These are phyloP conservation scores for Eucalyptus pauciflora DNA, from an alignment of 345 rosid species.

Conservation along the genomic window DNA sequence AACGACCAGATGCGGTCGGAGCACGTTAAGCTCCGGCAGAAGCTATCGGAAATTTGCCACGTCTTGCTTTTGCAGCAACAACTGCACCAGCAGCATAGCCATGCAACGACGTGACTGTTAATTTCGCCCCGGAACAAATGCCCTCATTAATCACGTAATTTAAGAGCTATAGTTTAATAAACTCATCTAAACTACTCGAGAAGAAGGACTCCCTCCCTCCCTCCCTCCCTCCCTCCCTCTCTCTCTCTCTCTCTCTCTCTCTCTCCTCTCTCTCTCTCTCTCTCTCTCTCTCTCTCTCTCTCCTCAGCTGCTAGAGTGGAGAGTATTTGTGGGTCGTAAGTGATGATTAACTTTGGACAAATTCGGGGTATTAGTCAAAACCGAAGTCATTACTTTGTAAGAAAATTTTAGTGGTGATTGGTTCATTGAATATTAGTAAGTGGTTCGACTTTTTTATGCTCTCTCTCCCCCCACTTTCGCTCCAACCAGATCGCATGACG, in stretches of 20 bases:
- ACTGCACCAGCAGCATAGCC: slow-evolving; percentile 39
- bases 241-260: neutral
- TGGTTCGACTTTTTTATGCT: neutral
- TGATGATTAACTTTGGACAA: neutral
- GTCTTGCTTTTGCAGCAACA: slow-evolving; percentile 37
- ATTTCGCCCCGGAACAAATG: slow-evolving; percentile 20
- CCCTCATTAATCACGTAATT: slow-evolving; percentile 26
- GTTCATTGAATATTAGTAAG: neutral
- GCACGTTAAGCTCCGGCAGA: slow-evolving; percentile 32
- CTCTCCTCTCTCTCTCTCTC: neutral
- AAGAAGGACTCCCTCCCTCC: neutral
- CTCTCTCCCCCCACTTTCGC: neutral
- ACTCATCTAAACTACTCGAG: neutral
- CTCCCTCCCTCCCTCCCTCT: neutral
- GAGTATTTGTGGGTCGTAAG: neutral
- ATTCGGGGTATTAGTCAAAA: neutral
- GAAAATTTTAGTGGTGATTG: neutral
- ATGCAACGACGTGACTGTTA: slow-evolving; percentile 10
- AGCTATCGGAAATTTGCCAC: slow-evolving; percentile 39
- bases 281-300: neutral
- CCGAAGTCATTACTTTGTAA: neutral
- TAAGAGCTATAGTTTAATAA: neutral
- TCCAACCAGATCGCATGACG: neutral
- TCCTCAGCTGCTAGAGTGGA: neutral
- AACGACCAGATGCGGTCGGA: slow-evolving; percentile 55